Percentiles rank a stretch among this genome's conserved stretches.
phyloP scores from a whole-genome alignment of 306 rosid genomes.

The Sphenostylis stenocarpa region DNA sequence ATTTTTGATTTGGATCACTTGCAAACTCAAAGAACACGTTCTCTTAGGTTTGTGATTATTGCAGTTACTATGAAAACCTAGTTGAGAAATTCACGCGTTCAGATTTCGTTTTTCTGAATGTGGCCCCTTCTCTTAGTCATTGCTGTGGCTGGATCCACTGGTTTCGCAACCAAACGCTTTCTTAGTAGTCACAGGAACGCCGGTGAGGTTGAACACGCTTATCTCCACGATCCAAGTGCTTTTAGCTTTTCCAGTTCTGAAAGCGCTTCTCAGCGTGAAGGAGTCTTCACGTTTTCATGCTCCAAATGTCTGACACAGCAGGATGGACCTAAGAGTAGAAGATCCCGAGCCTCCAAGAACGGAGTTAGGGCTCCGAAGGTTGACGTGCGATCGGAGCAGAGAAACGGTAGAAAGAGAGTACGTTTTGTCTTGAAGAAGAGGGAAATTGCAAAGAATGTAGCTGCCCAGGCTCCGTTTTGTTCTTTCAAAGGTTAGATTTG shows the following conservation, averaged over 20 bases:
- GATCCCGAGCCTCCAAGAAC: constrained; percentile 23
- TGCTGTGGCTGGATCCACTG: constrained; percentile 73
- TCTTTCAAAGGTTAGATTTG: constrained; percentile 50
- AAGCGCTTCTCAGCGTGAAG: constrained; percentile 26
- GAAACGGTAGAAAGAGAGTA: constrained; percentile 36
- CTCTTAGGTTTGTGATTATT: neutral
- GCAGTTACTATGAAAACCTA: neutral
- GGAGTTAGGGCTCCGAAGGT: constrained; percentile 26
- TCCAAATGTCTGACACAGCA: constrained; percentile 16
- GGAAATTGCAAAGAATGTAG: constrained; percentile 35
- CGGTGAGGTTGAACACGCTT: neutral
- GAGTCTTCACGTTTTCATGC: constrained; percentile 57
- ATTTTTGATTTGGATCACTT: neutral
- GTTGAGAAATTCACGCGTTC: neutral
- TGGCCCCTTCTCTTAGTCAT: constrained; percentile 65
- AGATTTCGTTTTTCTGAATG: constrained; percentile 38
- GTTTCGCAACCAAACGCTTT: constrained; percentile 54
- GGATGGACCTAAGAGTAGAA: constrained; percentile 19
- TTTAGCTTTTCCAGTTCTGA: constrained; percentile 14
- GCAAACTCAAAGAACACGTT: neutral
- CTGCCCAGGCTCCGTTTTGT: constrained; percentile 37
- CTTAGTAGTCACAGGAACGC: constrained; percentile 12
- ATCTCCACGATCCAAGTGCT: constrained; percentile 9
- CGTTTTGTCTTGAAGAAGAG: constrained; percentile 61
- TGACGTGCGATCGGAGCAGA: constrained; percentile 29